Evolutionary conservation across 2,329 filamentous ascomycete genomes (phyloP).

Genomic region (Bipolaris bicolor): DNA sequence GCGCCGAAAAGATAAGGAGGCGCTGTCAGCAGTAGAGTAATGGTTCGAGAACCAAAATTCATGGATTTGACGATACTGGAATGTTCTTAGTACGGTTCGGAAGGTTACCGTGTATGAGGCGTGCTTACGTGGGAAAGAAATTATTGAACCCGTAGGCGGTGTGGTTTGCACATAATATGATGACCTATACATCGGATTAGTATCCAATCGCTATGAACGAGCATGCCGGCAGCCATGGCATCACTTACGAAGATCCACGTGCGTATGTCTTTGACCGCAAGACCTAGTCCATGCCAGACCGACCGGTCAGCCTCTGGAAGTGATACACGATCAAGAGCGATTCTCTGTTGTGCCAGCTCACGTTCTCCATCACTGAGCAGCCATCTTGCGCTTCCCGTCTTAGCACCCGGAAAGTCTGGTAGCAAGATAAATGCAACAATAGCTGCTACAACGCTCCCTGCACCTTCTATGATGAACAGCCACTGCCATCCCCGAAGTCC

Average conservation of each 20-base stretch:
- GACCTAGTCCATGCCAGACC: not conserved
- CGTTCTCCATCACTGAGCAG: not conserved
- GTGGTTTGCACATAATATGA: not conserved
- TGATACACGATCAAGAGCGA: not conserved
- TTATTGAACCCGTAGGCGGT: not conserved
- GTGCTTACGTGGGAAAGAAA: not conserved
- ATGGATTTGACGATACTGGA: not conserved
- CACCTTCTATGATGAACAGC: not conserved
- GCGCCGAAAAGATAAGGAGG: not conserved
- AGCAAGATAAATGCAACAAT: not conserved
- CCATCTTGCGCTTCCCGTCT: not conserved
- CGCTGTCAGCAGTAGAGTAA: not conserved
- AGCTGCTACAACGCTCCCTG: not conserved
- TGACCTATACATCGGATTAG: not conserved
- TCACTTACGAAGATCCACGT: not conserved
- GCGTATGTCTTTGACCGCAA: not conserved
- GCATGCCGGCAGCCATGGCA: not conserved
- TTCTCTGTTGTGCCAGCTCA: not conserved
- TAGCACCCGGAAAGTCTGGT: not conserved
- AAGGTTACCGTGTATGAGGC: not conserved
- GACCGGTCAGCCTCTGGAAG: not conserved
- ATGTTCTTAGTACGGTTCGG: not conserved
- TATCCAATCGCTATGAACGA: not conserved
- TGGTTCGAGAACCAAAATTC: not conserved
- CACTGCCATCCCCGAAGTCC: not conserved